Percentiles rank a stretch among this genome's conserved stretches.
These are phyloP conservation scores for Talaromyces sp. DNA, from an alignment of 2,329 filamentous ascomycete species.

Conservation along the genomic window DNA sequence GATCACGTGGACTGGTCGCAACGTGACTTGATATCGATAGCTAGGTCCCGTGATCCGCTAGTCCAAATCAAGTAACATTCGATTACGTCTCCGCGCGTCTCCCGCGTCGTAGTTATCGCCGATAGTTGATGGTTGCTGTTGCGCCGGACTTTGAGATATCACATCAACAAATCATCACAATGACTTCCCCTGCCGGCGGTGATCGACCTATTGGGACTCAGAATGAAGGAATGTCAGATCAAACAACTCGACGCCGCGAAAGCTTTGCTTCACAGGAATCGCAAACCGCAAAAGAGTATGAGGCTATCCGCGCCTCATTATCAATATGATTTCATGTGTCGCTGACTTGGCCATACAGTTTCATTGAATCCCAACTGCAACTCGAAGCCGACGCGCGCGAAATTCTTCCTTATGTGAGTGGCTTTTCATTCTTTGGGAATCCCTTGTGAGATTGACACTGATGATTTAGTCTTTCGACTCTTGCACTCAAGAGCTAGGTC, in stretches of 20 bases:
- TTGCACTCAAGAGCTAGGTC: conserved; percentile 85
- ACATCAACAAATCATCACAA: neutral
- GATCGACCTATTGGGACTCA: conserved; percentile 17
- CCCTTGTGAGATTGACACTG: neutral
- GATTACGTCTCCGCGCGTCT: neutral
- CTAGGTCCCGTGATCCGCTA: neutral
- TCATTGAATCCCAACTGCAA: conserved; percentile 82
- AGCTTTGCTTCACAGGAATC: conserved; percentile 56
- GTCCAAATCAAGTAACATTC: conserved; percentile 1
- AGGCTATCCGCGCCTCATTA: neutral
- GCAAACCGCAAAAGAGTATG: conserved; percentile 69
- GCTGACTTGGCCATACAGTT: conserved; percentile 51
- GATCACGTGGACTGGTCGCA: neutral
- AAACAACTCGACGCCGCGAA: conserved; percentile 30
- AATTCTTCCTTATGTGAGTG: conserved; percentile 79
- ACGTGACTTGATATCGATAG: neutral
- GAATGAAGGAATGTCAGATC: conserved; percentile 7
- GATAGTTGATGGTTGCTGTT: neutral
- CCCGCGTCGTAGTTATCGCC: conserved; percentile 3
- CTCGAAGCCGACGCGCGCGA: conserved; percentile 95
- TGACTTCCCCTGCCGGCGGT: conserved; percentile 24
- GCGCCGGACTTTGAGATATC: neutral
- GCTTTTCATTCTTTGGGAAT: neutral
- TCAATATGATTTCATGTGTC: conserved; percentile 19
- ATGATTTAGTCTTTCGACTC: conserved; percentile 75